Percentiles rank a stretch among this genome's conserved stretches.
These are phyloP conservation scores for Xenoacremonium recifei DNA, from an alignment of 2,329 filamentous ascomycete genomes.

Conservation along the genomic window DNA sequence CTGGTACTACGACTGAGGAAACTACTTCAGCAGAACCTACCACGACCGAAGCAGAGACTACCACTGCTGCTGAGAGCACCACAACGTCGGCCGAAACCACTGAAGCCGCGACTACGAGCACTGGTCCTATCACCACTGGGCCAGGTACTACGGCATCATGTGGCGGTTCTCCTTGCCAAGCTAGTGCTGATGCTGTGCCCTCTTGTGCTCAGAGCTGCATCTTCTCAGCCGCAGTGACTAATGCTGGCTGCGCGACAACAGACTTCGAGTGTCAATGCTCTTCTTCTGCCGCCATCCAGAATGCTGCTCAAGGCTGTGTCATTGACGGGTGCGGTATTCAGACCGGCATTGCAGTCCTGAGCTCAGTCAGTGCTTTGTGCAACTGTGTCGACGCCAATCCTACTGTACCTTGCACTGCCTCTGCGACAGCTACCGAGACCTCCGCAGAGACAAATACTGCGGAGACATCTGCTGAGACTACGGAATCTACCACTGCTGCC, in stretches of 20 bases:
- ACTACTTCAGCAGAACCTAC: slow-evolving; percentile 1
- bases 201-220: slow-evolving; percentile 24
- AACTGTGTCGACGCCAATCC: slow-evolving; percentile 22
- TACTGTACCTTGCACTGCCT: slow-evolving; percentile 15
- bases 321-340: slow-evolving; percentile 17
- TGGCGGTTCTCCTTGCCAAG: slow-evolving; percentile 22
- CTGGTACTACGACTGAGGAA: no score
- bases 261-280: slow-evolving; percentile 27
- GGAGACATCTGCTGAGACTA: not conserved
- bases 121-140: slow-evolving; percentile 2
- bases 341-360: slow-evolving; percentile 16
- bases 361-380: slow-evolving; percentile 20
- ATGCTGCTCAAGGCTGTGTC: slow-evolving; percentile 20
- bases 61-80: not conserved
- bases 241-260: slow-evolving; percentile 15
- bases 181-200: slow-evolving; percentile 21
- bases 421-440: slow-evolving; percentile 3
- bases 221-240: slow-evolving; percentile 21
- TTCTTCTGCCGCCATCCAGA: slow-evolving; percentile 19
- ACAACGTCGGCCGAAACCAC: not conserved
- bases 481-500: not conserved
- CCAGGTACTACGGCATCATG: slow-evolving; percentile 11
- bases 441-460: not conserved
- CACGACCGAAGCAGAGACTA: slow-evolving; percentile 1
- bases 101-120: not conserved